These are phyloP conservation scores for Agapanthus africanus DNA, from an alignment of 106 monocot species.

Conservation along the genomic window DNA sequence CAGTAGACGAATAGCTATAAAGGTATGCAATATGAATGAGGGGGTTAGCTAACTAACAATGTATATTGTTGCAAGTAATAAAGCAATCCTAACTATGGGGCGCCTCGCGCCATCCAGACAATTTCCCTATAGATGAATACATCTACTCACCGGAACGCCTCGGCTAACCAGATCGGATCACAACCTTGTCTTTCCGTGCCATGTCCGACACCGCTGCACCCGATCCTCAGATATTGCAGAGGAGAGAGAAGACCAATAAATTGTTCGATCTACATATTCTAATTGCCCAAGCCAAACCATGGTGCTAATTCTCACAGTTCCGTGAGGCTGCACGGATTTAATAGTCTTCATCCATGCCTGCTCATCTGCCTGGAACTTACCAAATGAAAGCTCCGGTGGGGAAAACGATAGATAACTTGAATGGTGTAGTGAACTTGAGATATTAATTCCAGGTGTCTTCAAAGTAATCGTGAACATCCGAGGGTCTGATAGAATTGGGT, in stretches of 20 bases:
- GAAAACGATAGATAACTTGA: constrained; percentile 87
- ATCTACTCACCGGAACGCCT: no score
- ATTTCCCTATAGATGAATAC: no score
- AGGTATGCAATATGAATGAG: no score
- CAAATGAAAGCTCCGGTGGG: constrained; percentile 85
- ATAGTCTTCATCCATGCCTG: constrained; percentile 93
- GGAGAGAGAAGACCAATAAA: constrained; percentile 82
- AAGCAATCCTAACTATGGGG: no score
- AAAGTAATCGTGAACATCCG: constrained; percentile 44
- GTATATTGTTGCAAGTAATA: no score
- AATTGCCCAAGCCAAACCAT: constrained; percentile 99
- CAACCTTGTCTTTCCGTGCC: no score
- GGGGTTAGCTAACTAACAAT: no score
- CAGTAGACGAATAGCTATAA: no score
- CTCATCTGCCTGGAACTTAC: constrained; percentile 76
- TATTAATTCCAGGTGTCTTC: constrained; percentile 54
- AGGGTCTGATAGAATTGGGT: no score
- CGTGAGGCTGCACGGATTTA: constrained; percentile 58
- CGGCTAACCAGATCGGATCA: no score
- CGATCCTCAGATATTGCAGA: constrained; percentile 85
- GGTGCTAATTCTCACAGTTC: constrained; percentile 67
- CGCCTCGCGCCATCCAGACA: no score
- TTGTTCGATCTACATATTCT: constrained; percentile 48
- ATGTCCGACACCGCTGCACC: no score
- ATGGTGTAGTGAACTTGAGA: constrained; percentile 19